Conservation (phyloP, 164 flowering plant genomes). For the Liquidambar formosana region DNA sequence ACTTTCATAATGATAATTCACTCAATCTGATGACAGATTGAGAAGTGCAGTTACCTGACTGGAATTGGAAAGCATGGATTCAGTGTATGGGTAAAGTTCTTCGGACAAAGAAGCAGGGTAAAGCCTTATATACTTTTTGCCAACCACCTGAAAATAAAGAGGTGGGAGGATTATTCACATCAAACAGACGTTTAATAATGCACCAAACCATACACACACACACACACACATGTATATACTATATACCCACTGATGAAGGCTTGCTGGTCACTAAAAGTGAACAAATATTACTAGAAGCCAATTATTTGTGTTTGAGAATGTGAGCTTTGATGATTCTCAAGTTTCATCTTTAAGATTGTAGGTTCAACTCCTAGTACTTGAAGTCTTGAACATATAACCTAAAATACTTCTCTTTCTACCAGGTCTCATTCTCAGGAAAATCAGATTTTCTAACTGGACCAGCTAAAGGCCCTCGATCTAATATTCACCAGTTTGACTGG, state of each 20-base stretch:
- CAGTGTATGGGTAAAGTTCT: conserved; percentile 75
- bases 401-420: neutral
- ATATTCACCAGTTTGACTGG: too few relatives aligned
- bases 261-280: neutral
- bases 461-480: too few relatives aligned
- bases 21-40: neutral
- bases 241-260: neutral
- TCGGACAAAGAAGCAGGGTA: conserved; percentile 73
- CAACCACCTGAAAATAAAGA: conserved; percentile 68
- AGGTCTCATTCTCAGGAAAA: too few relatives aligned
- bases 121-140: conserved; percentile 90
- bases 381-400: neutral
- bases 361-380: neutral
- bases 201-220: neutral
- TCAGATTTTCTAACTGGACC: too few relatives aligned
- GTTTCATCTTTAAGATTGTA: neutral
- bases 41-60: conserved; percentile 67
- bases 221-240: neutral
- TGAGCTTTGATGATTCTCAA: neutral
- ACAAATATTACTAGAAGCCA: neutral
- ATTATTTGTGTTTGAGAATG: neutral
- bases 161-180: neutral
- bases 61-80: conserved; percentile 86
- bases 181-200: neutral
- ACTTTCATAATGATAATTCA: neutral